Base-by-base conservation (phyloP, 441 rosid species). In the Melastoma candidum region DNA sequence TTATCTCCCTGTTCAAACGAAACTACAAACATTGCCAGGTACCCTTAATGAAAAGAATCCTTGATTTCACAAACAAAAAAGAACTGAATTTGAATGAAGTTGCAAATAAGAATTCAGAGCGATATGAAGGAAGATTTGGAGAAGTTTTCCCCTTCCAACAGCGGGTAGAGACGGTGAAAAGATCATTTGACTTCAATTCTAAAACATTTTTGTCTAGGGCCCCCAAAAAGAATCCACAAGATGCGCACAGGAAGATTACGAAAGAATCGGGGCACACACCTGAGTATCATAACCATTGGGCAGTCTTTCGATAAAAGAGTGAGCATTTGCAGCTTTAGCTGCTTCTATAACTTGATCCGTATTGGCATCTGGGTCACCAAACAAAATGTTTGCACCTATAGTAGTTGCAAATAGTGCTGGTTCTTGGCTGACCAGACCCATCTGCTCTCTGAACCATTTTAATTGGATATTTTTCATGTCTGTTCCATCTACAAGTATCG, bases 371-470 rank as follows among this genome's bases (percentile, higher is more conserved):
- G 72, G 82, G 64, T 78, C 79, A 26, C 96, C 88, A 7, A 83
- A 73, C 49, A 74, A 74, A 59, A 88, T 79, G 55, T 88, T 88
- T 2, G 65, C 68, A 32, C 74, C 77, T 63, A 85, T 83, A 0
- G 80, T 77, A 12, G 85, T 78, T 58, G 86, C 95, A 54, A 88
- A 88, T 49, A 88, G 65, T 6, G 89, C 84, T 0, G 96, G 95
- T 71, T 88, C 96, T 64, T 88, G 96, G 68, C 79, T 77, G 32
- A 85, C 95, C 74, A 88, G 67, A 52, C 96, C 96, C 81, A 88
- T 79, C 54, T 83, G 94, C 62, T 75, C 77, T 63, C 96, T 81
- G 59, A 87, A 65, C 96, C 96, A 87, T 57, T 72, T 85, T 56
- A 83, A 56, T 57, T 66, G 68, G 17, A 87, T 70, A 29, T 62